These are phyloP conservation scores for Asclepias syriaca DNA, from an alignment of 257 asterid genomes.

Conservation along the genomic window DNA sequence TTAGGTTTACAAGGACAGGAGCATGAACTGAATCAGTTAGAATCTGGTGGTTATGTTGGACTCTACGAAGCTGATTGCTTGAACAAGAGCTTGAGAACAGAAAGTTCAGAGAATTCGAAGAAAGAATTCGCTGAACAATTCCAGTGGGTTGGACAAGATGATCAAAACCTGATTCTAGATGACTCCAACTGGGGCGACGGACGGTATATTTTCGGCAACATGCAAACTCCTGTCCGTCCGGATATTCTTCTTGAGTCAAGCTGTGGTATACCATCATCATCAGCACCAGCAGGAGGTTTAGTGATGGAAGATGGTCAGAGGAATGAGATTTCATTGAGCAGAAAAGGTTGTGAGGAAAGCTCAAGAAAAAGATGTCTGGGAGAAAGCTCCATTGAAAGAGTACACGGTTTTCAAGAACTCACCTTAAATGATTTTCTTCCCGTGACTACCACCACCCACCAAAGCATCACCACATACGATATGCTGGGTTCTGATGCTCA, in stretches of 20 bases:
- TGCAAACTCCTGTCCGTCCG: background rate
- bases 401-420: conserved; percentile 1
- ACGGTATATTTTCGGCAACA: background rate
- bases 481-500: conserved; percentile 11
- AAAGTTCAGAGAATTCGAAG: conserved; percentile 17
- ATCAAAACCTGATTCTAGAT: conserved; percentile 11
- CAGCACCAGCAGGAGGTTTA: background rate
- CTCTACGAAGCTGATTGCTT: conserved; percentile 16
- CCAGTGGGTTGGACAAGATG: conserved; percentile 17
- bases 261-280: background rate
- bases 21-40: conserved; percentile 16
- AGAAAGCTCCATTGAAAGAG: conserved; percentile 7
- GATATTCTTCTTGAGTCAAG: background rate
- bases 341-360: background rate
- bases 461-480: conserved; percentile 8
- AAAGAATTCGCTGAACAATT: conserved; percentile 14
- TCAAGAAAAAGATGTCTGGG: background rate
- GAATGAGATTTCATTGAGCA: background rate
- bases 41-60: conserved; percentile 20
- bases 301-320: background rate
- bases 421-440: conserved; percentile 10
- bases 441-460: background rate
- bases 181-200: background rate
- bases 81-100: conserved; percentile 9
- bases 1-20: conserved; percentile 21